Base-by-base conservation (phyloP, 345 rosid genomes). In the Salix exigua region DNA sequence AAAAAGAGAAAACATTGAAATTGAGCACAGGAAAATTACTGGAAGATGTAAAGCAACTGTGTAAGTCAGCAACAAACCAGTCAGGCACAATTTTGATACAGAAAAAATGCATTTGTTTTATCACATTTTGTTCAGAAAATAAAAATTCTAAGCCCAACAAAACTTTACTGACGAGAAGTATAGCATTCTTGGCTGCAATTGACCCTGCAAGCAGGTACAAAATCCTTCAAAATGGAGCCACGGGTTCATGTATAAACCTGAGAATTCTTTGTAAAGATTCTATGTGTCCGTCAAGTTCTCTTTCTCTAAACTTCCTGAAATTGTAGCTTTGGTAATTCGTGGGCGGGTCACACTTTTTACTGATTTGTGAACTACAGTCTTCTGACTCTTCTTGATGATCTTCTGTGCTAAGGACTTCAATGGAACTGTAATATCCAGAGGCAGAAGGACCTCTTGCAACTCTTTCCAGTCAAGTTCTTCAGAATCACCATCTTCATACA, bases 391-490 rank as follows among this genome's bases (percentile, higher is more conserved):
- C 81, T 81, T 82, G 78, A 82, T 46, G 72, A 89, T 68, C 77
- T 82, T 86, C 81, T 85, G 71, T 2, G 94, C 92, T 73, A 90
- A 42, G 6, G 94, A 77, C 76, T 90, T 92, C 76, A 95, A 50
- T 1, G 97, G 90, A 46, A 88, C 61, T 10, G 88, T 81, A 73
- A 93, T 87, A 70, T 95, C 97, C 74, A 92, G 77, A 71, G 97
- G 97, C 53, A 86, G 13, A 74, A 95, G 88, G 42, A 91, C 83
- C 28, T 82, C 85, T 77, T 95, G 88, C 74, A 92, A 77, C 81
- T 93, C 97, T 30, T 53, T 72, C 96, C 94, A 91, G 42, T 90
- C 94, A 44, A 91, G 92, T 78, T 95, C 97, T 86, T 95, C 97
- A 30, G 80, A 87, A 73, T 95, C 97, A 1, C 94, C 97, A 74